Conservation (phyloP, 2,329 filamentous ascomycete species). For the Tolypocladium paradoxum region DNA sequence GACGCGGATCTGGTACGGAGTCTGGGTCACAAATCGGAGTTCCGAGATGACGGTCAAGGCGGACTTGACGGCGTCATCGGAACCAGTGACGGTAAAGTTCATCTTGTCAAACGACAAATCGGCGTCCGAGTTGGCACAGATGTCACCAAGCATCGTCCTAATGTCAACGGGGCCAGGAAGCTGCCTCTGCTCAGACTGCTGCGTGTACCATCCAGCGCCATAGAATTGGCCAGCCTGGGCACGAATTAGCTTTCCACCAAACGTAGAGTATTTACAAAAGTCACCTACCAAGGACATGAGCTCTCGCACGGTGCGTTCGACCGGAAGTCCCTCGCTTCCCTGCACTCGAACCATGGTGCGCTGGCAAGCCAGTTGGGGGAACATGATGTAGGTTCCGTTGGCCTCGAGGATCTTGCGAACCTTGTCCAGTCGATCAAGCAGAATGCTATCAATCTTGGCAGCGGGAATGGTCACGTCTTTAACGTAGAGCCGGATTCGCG, state of each 20-base stretch:
- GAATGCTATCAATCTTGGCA: conserved; percentile 88
- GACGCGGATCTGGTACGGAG: conserved; percentile 86
- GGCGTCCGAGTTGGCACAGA: conserved; percentile 91
- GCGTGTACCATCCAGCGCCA: conserved; percentile 90
- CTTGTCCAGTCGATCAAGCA: conserved; percentile 86
- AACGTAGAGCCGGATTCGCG: conserved; percentile 70
- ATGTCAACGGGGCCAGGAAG: conserved; percentile 61
- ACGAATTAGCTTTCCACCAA: conserved; percentile 12
- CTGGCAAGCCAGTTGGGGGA: conserved; percentile 78
- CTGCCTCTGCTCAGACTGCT: conserved; percentile 57
- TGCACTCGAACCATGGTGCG: conserved; percentile 81
- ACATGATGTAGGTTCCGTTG: conserved; percentile 89
- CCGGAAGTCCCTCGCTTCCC: conserved; percentile 83
- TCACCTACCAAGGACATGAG: conserved; percentile 79
- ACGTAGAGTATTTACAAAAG: not conserved
- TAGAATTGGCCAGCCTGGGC: conserved; percentile 88
- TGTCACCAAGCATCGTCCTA: conserved; percentile 83
- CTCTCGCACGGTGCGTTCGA: conserved; percentile 89
- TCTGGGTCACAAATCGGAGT: conserved; percentile 76
- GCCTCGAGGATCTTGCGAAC: conserved; percentile 96
- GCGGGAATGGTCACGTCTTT: conserved; percentile 87
- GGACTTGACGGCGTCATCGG: conserved; percentile 90
- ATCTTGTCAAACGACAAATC: conserved; percentile 92
- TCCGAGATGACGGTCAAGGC: conserved; percentile 92
- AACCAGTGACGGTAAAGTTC: conserved; percentile 88